Percentiles rank a stretch among this genome's conserved stretches.
These are phyloP conservation scores for Geosmithia putterillii DNA, from an alignment of 2,329 filamentous ascomycete genomes.

Conservation along the genomic window DNA sequence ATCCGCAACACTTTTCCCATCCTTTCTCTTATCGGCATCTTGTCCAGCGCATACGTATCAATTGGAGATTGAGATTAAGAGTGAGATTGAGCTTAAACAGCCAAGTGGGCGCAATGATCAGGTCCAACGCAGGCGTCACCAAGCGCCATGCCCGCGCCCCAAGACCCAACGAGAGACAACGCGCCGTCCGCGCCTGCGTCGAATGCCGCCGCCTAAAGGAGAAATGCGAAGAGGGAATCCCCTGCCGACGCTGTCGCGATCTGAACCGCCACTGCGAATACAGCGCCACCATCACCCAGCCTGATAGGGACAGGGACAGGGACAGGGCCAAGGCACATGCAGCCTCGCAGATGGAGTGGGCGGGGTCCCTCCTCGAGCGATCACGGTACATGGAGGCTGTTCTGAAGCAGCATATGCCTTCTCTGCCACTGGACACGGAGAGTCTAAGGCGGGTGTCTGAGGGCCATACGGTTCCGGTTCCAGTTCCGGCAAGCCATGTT, in stretches of 20 bases:
- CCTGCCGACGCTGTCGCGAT: conserved; percentile 37
- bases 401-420: neutral
- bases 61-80: too few species aligned
- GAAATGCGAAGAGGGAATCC: conserved; percentile 43
- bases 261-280: conserved; percentile 38
- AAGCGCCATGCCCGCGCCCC: conserved; percentile 8
- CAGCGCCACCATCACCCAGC: conserved; percentile 6
- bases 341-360: neutral
- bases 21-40: too few species aligned
- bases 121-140: neutral
- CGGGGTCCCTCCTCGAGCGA: neutral
- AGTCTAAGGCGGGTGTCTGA: neutral
- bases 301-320: conserved; percentile 13
- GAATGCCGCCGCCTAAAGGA: conserved; percentile 42
- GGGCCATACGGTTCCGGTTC: neutral
- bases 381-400: neutral
- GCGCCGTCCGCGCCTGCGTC: conserved; percentile 21
- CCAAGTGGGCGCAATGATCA: neutral
- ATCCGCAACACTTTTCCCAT: too few species aligned
- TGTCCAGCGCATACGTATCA: too few species aligned
- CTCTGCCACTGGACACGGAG: neutral
- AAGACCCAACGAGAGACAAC: neutral
- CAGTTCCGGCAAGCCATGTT: neutral
- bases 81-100: too few species aligned
- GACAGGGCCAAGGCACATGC: conserved; percentile 2